Base-by-base conservation (phyloP, 2,329 filamentous ascomycete species). In the Zopfia rhizophila region DNA sequence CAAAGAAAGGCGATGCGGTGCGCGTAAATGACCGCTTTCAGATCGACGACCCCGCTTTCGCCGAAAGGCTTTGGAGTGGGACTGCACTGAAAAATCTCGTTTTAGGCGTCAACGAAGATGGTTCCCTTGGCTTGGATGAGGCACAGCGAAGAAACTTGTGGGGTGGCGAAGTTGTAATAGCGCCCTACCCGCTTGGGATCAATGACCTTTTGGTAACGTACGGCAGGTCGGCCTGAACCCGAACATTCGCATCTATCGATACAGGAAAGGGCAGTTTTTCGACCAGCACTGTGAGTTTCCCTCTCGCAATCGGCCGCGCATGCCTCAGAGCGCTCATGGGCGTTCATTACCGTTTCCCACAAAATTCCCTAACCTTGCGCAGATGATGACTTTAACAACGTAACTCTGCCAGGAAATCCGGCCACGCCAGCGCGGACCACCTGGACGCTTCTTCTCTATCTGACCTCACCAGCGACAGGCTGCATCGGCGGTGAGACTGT, bases 21-120 rank as follows among this genome's bases (percentile, higher is more conserved):
- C 82, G 93, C 24, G 89, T 96, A 33, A 97, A 97, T 68, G 93
- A 97, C 68, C 85, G 93, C 8, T 96, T 88, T 60, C 90, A 96
- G 72, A 76, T 96, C 14, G 77, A 91, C 19, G 92, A 97, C 73
- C 72, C 82, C 19, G 70, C 55, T 0, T 96, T 97, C 69, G 89
- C 92, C 0, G 79, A 84, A 60, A 77, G 81, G 42, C 72, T 97
- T 11, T 97, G 92, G 91, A 79, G 80, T 31, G 80, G 83, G 51
- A 96, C 91, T 1, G 88, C 87, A 0, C 72, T 97, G 54, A 85
- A 81, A 58, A 83, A 88, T 31, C 76, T 87, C 2, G 58, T 80
- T 58, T 51, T 61, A 1, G 65, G 61, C 3, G 31, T 70, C 63
- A 39, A 73, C 63, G 45, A 75, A 61, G 36, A 70, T 5, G 68